Base-by-base conservation (phyloP, 1,284 basidiomycete species). In the Ceratobasidium sp. region DNA sequence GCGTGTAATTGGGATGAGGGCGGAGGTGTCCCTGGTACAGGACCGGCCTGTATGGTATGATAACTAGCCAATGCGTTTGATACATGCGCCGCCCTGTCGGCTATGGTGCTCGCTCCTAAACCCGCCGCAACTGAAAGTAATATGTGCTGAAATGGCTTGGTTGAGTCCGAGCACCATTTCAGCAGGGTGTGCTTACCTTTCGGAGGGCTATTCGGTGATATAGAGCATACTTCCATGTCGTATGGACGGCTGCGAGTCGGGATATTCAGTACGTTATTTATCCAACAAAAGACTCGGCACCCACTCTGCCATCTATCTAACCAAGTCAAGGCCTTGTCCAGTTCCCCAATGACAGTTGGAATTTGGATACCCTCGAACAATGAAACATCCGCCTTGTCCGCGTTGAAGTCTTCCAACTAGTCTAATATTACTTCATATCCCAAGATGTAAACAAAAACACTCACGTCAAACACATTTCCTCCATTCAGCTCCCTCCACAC, bases 351-450 rank as follows among this genome's bases (percentile, higher is more conserved):
- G n/a, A 90, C 79, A 57, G 83, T 82, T 59, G 82, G 81, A 2
- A 85, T 81, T n/a, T 85, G 83, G 30, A 89, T 79, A 1, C 82
- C 82, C 77, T 95, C 91, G 21, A 87, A 79, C n/a, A 95, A 79
- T 0, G 87, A 86, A 0, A 93, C 81, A 19, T 93, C 92, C 73
- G 87, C 89, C 78, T 94, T 93, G 73, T 95, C 93, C 68, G 87
- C 83, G 76, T 91, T 88, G 84, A 88, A 91, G 75, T 95, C 94
- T 81, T 97, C 94, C 64, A 86, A 82, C 89, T 92, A 73, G 56
- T 54, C 70, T 71, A 16, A 13, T 16, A 36, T 13, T 42, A 56
- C 25, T 42, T 39, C 25, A 60, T 14, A 4, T 41, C 52, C 42
- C 52, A 30, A 62, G 57, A 54, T 70, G 5, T 5, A 36, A 36